Conservation (phyloP, 352 stramenopile species). For the Phytophthora crassamura region DNA sequence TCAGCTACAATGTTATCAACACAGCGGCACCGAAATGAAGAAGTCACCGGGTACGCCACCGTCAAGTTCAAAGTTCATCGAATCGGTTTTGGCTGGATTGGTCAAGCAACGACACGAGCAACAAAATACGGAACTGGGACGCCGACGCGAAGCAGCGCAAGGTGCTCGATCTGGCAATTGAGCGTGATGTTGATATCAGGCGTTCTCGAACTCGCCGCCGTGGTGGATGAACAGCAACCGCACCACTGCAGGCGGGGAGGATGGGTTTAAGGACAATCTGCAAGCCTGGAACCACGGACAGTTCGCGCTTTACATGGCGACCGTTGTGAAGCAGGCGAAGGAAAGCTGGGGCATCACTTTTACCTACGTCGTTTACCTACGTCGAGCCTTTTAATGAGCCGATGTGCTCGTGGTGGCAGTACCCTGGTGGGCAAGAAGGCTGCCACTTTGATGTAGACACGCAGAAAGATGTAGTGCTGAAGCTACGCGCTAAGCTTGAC, state of each 20-base stretch:
- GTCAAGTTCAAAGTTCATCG: slow-evolving; percentile 70
- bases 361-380: slow-evolving; percentile 64
- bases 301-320: slow-evolving; percentile 58
- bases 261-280: slow-evolving; percentile 53
- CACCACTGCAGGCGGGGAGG: slow-evolving; percentile 49
- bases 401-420: slow-evolving; percentile 13
- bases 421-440: slow-evolving; percentile 41
- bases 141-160: slow-evolving; percentile 49
- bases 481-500: slow-evolving; percentile 49
- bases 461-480: slow-evolving; percentile 50
- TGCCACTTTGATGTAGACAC: slow-evolving; percentile 55
- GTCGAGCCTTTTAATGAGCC: slow-evolving; percentile 70
- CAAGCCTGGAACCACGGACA: slow-evolving; percentile 53
- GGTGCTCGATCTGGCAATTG: slow-evolving; percentile 47
- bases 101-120: slow-evolving; percentile 26
- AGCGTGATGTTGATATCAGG: slow-evolving; percentile 51
- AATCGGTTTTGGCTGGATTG: slow-evolving; percentile 64
- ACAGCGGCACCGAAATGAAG: no score
- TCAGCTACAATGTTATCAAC: no score
- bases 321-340: slow-evolving; percentile 49
- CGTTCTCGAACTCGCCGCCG: slow-evolving; percentile 65
- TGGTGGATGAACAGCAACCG: slow-evolving; percentile 76
- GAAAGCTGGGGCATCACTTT: slow-evolving; percentile 57
- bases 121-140: slow-evolving; percentile 59
- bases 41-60: no score